Conservation (phyloP, 129 eudicot genomes). For the Chrysanthemum makinoi region DNA sequence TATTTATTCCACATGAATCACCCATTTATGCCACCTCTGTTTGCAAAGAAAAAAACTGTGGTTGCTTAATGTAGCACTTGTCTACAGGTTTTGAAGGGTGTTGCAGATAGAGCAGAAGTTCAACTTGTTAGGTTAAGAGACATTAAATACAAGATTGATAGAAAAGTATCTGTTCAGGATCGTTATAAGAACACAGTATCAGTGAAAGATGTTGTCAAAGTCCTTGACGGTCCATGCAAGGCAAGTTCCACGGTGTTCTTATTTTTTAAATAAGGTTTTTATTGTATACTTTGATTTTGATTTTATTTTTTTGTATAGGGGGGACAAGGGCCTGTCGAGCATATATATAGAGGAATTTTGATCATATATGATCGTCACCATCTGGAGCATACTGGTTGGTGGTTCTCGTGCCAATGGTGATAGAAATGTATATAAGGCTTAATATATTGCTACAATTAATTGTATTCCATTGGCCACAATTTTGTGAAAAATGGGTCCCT, state of each 20-base stretch:
- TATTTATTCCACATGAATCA: not conserved
- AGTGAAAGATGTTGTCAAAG: constrained; percentile 87
- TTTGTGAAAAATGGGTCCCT: too few relatives aligned
- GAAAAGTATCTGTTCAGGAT: constrained; percentile 66
- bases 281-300: not conserved
- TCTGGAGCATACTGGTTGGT: constrained; percentile 87
- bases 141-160: constrained; percentile 80
- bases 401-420: constrained; percentile 76
- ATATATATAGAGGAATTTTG: constrained; percentile 66
- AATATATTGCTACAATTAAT: too few relatives aligned
- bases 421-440: constrained; percentile 81
- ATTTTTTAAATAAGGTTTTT: not conserved
- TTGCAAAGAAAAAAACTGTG: not conserved
- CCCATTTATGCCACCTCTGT: constrained; percentile 1
- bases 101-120: constrained; percentile 91
- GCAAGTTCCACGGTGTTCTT: constrained; percentile 28
- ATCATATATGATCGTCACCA: constrained; percentile 92
- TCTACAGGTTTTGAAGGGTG: constrained; percentile 83
- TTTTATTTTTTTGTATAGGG: constrained; percentile 45
- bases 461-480: too few relatives aligned
- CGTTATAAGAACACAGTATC: constrained; percentile 60
- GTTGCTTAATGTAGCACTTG: constrained; percentile 14
- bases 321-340: constrained; percentile 94
- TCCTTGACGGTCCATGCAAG: constrained; percentile 88
- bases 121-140: constrained; percentile 85